phyloP scores from a whole-genome alignment of 495 filamentous ascomycete species.

The Xylaria sp. region DNA sequence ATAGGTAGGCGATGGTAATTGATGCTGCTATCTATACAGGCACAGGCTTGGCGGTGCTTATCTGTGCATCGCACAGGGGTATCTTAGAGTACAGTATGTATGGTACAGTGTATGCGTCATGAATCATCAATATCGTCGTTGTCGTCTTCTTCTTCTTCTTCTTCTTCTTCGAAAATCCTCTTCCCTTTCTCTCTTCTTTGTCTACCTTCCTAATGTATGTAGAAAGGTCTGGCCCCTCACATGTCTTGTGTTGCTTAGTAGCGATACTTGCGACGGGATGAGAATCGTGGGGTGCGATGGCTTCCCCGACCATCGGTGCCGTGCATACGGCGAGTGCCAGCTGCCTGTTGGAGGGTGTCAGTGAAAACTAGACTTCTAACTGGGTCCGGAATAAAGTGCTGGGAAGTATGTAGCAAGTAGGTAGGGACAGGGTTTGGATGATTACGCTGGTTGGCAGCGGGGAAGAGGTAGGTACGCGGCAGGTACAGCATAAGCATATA shows the following conservation, averaged over 20 bases:
- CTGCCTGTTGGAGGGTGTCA: conserved; percentile 55
- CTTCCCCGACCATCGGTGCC: conserved; percentile 71
- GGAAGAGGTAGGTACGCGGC: neutral
- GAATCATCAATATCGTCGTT: neutral
- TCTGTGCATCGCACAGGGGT: conserved; percentile 2
- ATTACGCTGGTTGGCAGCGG: neutral
- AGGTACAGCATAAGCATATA: too few species aligned
- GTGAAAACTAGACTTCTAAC: neutral
- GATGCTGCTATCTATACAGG: neutral
- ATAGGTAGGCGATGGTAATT: neutral
- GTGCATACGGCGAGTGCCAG: conserved; percentile 73
- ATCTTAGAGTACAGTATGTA: conserved; percentile 4
- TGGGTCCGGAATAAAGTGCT: neutral
- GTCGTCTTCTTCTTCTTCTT: too few species aligned
- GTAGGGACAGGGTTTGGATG: neutral
- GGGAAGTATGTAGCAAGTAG: neutral
- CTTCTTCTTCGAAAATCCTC: neutral
- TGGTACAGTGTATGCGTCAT: conserved; percentile 7
- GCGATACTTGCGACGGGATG: conserved; percentile 29
- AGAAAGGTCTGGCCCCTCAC: neutral
- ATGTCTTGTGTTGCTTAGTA: neutral
- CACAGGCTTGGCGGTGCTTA: neutral
- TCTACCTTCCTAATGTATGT: neutral
- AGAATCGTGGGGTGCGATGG: conserved; percentile 35
- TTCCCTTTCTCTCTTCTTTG: too few species aligned